Base-by-base conservation (phyloP, 2,329 filamentous ascomycete genomes). In the Falciphora oryzae region DNA sequence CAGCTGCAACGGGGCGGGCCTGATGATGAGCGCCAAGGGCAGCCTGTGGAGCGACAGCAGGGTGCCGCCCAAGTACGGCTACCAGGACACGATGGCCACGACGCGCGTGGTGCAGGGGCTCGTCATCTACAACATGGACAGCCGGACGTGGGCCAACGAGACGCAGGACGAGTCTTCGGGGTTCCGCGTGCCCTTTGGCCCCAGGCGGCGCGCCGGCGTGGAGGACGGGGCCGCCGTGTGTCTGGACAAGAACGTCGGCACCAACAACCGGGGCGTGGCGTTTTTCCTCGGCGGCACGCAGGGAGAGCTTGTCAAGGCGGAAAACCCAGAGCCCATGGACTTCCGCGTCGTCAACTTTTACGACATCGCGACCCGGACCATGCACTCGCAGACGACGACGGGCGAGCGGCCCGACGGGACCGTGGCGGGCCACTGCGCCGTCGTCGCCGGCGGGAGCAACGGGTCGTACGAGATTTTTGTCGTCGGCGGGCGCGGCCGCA, bases 371-470 rank as follows among this genome's bases (percentile, higher is more conserved):
- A 70, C 69, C 3, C 67, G 70, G n/a, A 69, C 68, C 56, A 79
- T 75, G 75, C 72, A 74, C 53, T 69, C 65, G 7, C 77, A 79
- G 64, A 64, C 64, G 25, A 73, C 75, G 4, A 74, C 69, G 0
- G 76, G 76, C 8, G 66, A 63, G 11, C 65, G 67, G 4, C 75
- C 77, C 1, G 67, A 68, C 0, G 50, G 31, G 4, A 44, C 59
- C 3, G 16, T 61, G 62, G 61, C 0, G 27, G 67, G 69, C 2
- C 72, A 75, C 56, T 79, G 77, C 63, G 71, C 68, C 22, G 75
- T 74, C 1, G 77, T 71, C 1, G 72, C 29, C 13, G 16, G 44
- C 2, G 28, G 65, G 66, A 63, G 16, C 3, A 35, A 11, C 16
- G 35, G 35, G 25, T 63, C 61, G 13, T 63, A 63, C n/a, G 61